phyloP scores from a whole-genome alignment of 345 rosid species.

The Rhodamnia argentea region DNA sequence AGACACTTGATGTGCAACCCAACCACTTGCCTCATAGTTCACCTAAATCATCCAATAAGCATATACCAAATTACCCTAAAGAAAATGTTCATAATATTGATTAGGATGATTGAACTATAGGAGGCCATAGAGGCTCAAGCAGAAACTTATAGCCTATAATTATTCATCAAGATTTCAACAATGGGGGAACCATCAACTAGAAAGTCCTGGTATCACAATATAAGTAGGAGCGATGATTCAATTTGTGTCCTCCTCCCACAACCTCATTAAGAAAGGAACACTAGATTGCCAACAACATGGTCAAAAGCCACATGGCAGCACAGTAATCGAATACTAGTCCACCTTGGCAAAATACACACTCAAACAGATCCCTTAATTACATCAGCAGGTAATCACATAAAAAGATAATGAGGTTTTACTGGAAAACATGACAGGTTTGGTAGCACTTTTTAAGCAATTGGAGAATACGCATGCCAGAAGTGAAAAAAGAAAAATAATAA shows the following conservation, averaged over 20 bases:
- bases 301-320: not conserved
- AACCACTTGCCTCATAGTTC: constrained; percentile 77
- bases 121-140: not conserved
- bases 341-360: not conserved
- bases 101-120: not conserved
- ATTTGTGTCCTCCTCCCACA: not conserved
- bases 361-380: not conserved
- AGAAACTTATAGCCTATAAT: not conserved
- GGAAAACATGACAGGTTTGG: not conserved
- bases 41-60: constrained; percentile 29
- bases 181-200: not conserved
- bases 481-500: not conserved
- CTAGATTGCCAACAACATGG: not conserved
- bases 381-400: not conserved
- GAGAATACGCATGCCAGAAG: not conserved
- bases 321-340: not conserved
- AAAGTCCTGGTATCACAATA: not conserved
- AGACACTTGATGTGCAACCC: constrained; percentile 86
- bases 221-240: not conserved
- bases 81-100: not conserved
- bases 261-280: not conserved
- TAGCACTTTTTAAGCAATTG: not conserved
- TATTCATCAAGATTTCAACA: not conserved
- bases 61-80: not conserved
- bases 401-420: not conserved